phyloP scores from a whole-genome alignment of 2,329 filamentous ascomycete genomes.

The Cercospora sp. region DNA sequence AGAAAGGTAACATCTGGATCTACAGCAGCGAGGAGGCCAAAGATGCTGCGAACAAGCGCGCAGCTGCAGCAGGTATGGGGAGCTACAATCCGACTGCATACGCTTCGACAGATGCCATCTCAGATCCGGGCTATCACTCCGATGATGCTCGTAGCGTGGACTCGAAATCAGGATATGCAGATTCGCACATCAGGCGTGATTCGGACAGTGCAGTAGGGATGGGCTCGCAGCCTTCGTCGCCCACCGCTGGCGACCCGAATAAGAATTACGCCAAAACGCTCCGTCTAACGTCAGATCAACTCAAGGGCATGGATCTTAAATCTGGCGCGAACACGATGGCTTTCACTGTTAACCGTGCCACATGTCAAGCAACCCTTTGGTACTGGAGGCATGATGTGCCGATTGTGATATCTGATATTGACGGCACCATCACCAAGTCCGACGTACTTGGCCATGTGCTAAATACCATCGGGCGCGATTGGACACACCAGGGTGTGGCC shows the following conservation, averaged over 20 bases:
- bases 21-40: constrained; percentile 98
- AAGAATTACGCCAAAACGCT: constrained; percentile 96
- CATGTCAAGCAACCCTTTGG: constrained; percentile 89
- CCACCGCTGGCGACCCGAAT: constrained; percentile 64
- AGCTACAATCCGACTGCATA: constrained; percentile 54
- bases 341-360: constrained; percentile 94
- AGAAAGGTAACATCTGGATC: constrained; percentile 97
- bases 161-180: constrained; percentile 34
- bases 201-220: constrained; percentile 69
- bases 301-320: constrained; percentile 80
- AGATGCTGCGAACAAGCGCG: constrained; percentile 73
- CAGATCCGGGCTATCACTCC: constrained; percentile 93
- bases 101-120: constrained; percentile 74
- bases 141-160: constrained; percentile 68
- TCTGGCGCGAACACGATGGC: constrained; percentile 89
- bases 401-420: constrained; percentile 97
- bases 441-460: constrained; percentile 72
- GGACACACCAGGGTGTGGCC: constrained; percentile 94
- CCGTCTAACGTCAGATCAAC: constrained; percentile 88
- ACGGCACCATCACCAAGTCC: constrained; percentile 93
- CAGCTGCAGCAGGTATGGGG: constrained; percentile 45
- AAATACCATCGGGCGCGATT: constrained; percentile 95
- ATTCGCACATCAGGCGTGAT: constrained; percentile 63
- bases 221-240: constrained; percentile 58
- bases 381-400: constrained; percentile 89